Evolutionary conservation across 169 alveolate genomes (phyloP), one percentile per base, ranked within the genome.

Genomic region (Condylostoma magnum): DNA sequence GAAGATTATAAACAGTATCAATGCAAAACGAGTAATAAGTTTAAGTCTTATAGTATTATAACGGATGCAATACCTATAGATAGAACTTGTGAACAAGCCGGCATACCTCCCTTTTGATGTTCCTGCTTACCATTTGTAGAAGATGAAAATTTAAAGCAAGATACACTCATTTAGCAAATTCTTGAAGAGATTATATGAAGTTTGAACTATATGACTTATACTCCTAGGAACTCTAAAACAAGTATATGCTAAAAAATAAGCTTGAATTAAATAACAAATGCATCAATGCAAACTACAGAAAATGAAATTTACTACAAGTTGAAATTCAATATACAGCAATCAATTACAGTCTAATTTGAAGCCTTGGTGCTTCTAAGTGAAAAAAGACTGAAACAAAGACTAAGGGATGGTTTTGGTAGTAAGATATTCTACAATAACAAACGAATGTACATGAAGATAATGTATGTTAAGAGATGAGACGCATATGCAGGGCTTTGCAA

Each of bases 401-500:
- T 18, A 25, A 28, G 30, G 4, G 69, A 57, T 15, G 46, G 48
- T 57, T 57, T 57, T 37, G 48, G 28, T 6, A 20, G 27, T 0
- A 33, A 3, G 18, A 30, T 18, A 4, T 28, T 31, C 33, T 28
- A 20, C 12, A 18, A 20, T 57, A 51, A 37, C 15, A 33, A 36
- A 15, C 8, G 4, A 31, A 4, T n/a, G 18, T 57, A 57, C 27
- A 28, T 28, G 51, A 57, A 57, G 2, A 57, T 57, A 4, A 57
- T 57, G 69, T 28, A 57, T 10, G 51, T 57, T 22, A 57, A 57
- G 6, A 28, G 69, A 0, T 51, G 31, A 25, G 69, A 57, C 27
- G 69, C 69, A 3, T 57, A 57, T n/a, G 69, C 46, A 18, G 48
- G 69, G 2, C 3, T 57, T 31, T 57, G 69, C 33, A 28, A 57